Percentiles rank a stretch among this genome's conserved stretches.
Evolutionary conservation across 768 basidiomycete species (phyloP).

Genomic region (Coprinellus aureogranulatus): DNA sequence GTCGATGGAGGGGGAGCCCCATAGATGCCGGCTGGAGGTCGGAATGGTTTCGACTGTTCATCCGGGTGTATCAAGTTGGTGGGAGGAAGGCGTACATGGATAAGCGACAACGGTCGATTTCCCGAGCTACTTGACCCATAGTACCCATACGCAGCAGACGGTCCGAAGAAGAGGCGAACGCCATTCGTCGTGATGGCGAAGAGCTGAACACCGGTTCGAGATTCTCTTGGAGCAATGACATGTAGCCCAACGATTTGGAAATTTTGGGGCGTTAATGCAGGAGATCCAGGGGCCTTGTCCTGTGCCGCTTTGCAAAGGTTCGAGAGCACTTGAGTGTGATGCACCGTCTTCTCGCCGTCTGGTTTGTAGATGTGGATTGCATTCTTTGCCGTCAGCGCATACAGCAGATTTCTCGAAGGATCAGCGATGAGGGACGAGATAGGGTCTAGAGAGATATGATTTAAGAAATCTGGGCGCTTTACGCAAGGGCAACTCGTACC

Average conservation of each 20-base stretch:
- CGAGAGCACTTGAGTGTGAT: slow-evolving; percentile 71
- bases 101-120: slow-evolving; percentile 55
- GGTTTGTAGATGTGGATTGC: slow-evolving; percentile 68
- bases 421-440: slow-evolving; percentile 70
- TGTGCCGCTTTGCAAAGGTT: slow-evolving; percentile 74
- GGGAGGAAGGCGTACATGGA: slow-evolving; percentile 80
- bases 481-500: slow-evolving; percentile 41
- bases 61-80: slow-evolving; percentile 75
- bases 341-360: slow-evolving; percentile 60
- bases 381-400: slow-evolving; percentile 67
- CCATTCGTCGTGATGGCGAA: slow-evolving; percentile 82
- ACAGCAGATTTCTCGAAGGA: slow-evolving; percentile 65
- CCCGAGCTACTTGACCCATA: slow-evolving; percentile 36
- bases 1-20: slow-evolving; percentile 43
- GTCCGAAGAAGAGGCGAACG: slow-evolving; percentile 79
- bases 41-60: slow-evolving; percentile 54
- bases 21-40: slow-evolving; percentile 48
- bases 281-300: slow-evolving; percentile 78
- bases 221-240: slow-evolving; percentile 63
- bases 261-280: slow-evolving; percentile 63
- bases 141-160: slow-evolving; percentile 48
- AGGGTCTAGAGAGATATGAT: slow-evolving; percentile 50
- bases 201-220: slow-evolving; percentile 68
- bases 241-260: slow-evolving; percentile 74
- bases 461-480: neutral